Conservation (phyloP, 805 yeast species). For the Metschnikowia baotianmanensis region DNA sequence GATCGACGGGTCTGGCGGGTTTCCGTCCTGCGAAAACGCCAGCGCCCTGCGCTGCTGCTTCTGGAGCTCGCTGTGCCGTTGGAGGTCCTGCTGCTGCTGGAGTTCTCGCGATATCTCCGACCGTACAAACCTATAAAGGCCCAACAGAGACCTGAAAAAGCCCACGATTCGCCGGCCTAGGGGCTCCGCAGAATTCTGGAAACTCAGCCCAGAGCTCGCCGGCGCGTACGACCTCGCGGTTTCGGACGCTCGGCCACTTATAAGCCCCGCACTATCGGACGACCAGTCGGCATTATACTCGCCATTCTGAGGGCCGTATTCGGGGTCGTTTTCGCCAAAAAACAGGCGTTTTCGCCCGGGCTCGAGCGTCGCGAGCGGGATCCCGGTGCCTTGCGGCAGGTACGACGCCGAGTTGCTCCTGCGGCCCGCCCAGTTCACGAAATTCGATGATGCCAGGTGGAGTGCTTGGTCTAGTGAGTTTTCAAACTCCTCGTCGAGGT, state of each 20-base stretch:
- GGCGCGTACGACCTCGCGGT: background rate
- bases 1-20: background rate
- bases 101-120: slow-evolving; percentile 6
- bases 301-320: too few relatives aligned
- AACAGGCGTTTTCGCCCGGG: background rate
- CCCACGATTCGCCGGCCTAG: background rate
- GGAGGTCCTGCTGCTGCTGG: slow-evolving; percentile 7
- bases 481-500: slow-evolving; percentile 53
- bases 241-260: background rate
- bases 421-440: slow-evolving; percentile 29
- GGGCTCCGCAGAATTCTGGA: background rate
- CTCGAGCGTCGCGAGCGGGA: slow-evolving; percentile 29
- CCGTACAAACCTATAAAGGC: slow-evolving; percentile 2
- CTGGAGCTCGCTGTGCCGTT: slow-evolving; percentile 4
- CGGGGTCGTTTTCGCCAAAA: background rate
- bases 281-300: background rate
- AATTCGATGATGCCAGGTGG: slow-evolving; percentile 42
- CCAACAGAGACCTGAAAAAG: slow-evolving; percentile 8
- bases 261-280: slow-evolving; percentile 3
- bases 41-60: background rate
- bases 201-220: background rate
- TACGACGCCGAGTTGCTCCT: slow-evolving; percentile 22
- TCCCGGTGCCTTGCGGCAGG: slow-evolving; percentile 17
- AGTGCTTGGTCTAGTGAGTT: slow-evolving; percentile 65
- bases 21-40: background rate